Evolutionary conservation across 306 rosid genomes (phyloP), one percentile per base, ranked within the genome.

Genomic region (Potentilla sterilis): DNA sequence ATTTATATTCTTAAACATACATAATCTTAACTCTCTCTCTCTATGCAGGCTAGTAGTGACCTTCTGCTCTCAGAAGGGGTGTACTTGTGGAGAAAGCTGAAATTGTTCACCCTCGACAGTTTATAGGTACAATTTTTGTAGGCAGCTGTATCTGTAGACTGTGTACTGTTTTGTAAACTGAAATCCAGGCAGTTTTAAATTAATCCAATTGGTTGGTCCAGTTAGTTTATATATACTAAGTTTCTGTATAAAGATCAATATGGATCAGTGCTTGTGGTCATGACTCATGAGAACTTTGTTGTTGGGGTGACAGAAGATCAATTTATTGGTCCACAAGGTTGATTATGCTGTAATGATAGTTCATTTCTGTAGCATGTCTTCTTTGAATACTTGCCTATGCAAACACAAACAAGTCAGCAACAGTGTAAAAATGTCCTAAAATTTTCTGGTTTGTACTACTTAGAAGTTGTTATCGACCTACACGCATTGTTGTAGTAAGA

Each of bases 91-190:
- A 15, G 54, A 34, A 67, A n/a, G 62, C 49, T 21, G 72, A 77
- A 42, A 57, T 5, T 10, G 42, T 46, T 75, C 34, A 14, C 34
- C 47, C 52, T 52, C 4, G 16, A 12, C 8, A 16, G 57, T 40
- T 46, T 43, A 63, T 61, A 68, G 64, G 82, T 18, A 73, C 75
- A 82, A 67, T 51, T 74, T 70, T 77, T 78, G 85, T 62, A 62
- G 70, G 72, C 75, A 13, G 66, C 42, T 38, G 57, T 21, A 65
- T 24, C 24, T 68, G 62, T 44, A 73, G 75, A 66, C 47, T 81
- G 43, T 81, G 43, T 68, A 32, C 52, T 66, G 65, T 49, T 28
- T 40, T 77, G 71, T 77, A 77, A 28, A 24, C 73, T 66, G 35
- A 80, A 32, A 61, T 59, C 77, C 34, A 59, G 69, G 35, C 41